phyloP scores from a whole-genome alignment of 2,329 filamentous ascomycete genomes.

The Cercospora sp. region DNA sequence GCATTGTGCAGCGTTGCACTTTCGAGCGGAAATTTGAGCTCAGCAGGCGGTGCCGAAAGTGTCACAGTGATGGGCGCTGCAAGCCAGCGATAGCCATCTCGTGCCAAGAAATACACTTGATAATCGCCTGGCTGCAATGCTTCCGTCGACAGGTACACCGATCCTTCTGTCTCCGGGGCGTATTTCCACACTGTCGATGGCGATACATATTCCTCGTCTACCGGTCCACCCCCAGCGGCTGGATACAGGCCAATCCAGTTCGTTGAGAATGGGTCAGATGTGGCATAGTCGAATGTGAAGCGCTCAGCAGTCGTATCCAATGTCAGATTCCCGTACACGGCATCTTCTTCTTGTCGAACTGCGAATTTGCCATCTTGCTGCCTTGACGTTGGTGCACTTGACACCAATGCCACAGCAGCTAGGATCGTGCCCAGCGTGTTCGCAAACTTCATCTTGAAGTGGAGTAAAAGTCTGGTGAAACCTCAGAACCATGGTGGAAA shows the following conservation, averaged over 20 bases:
- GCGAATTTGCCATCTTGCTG: background rate
- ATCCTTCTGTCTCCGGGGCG: background rate
- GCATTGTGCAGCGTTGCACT: background rate
- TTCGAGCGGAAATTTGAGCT: background rate
- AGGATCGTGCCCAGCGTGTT: background rate
- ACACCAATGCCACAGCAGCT: background rate
- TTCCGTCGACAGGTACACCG: background rate
- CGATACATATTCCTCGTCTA: background rate
- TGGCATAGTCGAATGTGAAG: background rate
- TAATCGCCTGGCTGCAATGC: background rate
- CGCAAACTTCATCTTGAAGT: background rate
- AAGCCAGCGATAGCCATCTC: background rate
- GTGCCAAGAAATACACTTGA: background rate
- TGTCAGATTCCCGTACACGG: background rate
- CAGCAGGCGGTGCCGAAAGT: background rate
- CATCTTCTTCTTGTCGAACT: background rate
- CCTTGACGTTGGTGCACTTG: background rate
- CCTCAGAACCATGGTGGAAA: background rate
- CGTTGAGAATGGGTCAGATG: background rate
- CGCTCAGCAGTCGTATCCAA: background rate
- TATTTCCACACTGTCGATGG: background rate
- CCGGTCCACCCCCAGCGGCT: background rate
- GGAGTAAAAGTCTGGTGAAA: background rate
- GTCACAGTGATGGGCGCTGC: background rate
- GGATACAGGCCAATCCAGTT: background rate